These are phyloP conservation scores for Petasospora rhodanensis DNA, from an alignment of 1,139 yeast genomes.

Conservation along the genomic window DNA sequence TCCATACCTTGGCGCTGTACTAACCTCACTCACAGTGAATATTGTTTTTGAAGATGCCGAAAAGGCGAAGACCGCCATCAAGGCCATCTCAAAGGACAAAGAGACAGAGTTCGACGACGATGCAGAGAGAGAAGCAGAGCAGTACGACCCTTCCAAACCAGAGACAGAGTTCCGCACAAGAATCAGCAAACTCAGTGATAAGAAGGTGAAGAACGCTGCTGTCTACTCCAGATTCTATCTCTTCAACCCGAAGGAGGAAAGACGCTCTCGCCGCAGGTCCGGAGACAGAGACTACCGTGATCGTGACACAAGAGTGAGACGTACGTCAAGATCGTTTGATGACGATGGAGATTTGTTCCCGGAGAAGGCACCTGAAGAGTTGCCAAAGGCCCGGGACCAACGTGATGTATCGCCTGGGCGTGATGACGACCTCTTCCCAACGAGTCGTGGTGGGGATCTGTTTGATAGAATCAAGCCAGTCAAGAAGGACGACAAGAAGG, in stretches of 20 bases:
- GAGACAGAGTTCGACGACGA: constrained; percentile 7
- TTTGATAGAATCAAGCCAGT: constrained; percentile 1
- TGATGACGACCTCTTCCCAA: too few species aligned
- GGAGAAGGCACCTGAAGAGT: constrained; percentile 6
- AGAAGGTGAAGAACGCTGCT: constrained; percentile 24
- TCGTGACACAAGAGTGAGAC: constrained; percentile 16
- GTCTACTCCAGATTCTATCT: constrained; percentile 24
- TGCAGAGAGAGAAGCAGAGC: constrained; percentile 13
- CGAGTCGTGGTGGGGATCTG: constrained; percentile 1
- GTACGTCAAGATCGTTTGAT: too few species aligned
- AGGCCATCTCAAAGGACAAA: constrained; percentile 12
- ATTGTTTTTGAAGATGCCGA: constrained; percentile 21
- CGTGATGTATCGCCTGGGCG: too few species aligned
- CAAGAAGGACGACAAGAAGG: background rate
- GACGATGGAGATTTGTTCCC: constrained; percentile 23
- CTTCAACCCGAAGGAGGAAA: constrained; percentile 21
- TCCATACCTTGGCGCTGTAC: background rate
- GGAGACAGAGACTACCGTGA: constrained; percentile 16
- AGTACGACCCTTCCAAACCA: constrained; percentile 9
- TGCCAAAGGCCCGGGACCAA: too few species aligned
- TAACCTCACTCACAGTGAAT: constrained; percentile 15
- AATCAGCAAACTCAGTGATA: constrained; percentile 19
- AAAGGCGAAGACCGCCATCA: constrained; percentile 14
- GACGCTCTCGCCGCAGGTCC: constrained; percentile 2
- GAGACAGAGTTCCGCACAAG: constrained; percentile 17